Conservation (phyloP, 768 basidiomycete species). For the Boletales sp. region DNA sequence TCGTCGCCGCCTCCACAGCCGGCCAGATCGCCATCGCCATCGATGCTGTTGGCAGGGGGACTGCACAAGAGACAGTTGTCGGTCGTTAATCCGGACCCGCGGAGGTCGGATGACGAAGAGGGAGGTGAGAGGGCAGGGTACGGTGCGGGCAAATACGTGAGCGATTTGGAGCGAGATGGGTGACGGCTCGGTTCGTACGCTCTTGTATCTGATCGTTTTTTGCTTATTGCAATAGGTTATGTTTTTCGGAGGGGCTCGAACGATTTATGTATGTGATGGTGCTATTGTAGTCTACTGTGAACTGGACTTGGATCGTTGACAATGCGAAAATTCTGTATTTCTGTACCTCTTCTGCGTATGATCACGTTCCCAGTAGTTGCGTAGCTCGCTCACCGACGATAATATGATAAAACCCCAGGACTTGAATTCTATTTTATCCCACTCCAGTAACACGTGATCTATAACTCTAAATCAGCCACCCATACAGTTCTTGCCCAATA, state of each 20-base stretch:
- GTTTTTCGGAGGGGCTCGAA: too few relatives aligned
- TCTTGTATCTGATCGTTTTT: background rate
- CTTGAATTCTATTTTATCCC: too few relatives aligned
- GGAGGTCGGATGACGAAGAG: conserved; percentile 18
- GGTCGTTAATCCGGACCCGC: conserved; percentile 28
- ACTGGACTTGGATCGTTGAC: background rate
- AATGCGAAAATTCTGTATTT: too few relatives aligned
- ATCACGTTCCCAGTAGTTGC: too few relatives aligned
- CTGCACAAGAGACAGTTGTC: conserved; percentile 19
- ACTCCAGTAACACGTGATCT: conserved; percentile 1
- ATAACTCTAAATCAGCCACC: conserved; percentile 24
- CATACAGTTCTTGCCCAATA: conserved; percentile 22
- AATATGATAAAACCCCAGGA: too few relatives aligned
- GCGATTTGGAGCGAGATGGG: conserved; percentile 36
- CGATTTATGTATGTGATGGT: too few relatives aligned
- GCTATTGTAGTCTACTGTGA: too few relatives aligned
- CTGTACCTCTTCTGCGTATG: too few relatives aligned
- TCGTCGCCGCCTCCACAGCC: conserved; percentile 28
- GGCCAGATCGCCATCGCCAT: background rate
- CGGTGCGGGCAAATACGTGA: conserved; percentile 43
- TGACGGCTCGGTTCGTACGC: background rate
- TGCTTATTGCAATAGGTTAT: too few relatives aligned
- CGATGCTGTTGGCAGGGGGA: conserved; percentile 3
- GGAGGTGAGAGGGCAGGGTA: conserved; percentile 37
- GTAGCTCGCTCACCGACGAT: too few relatives aligned